phyloP scores from a whole-genome alignment of 768 basidiomycete species.

The Macrocybe gigantea region DNA sequence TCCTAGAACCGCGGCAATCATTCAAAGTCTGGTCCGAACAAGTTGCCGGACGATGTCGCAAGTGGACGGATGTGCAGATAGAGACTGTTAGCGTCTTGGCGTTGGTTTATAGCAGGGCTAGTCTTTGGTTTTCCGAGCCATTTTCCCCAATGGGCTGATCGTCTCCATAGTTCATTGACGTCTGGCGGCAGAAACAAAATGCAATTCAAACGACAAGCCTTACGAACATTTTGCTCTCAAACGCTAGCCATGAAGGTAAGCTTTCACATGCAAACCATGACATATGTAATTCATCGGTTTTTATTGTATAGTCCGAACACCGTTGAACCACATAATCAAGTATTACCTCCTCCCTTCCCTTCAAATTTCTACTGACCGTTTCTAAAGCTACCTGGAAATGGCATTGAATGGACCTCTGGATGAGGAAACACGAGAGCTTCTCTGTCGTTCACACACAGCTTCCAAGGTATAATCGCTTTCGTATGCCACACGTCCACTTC shows the following conservation, averaged over 20 bases:
- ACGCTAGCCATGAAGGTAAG: conserved; percentile 78
- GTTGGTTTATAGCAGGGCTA: conserved; percentile 70
- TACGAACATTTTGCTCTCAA: conserved; percentile 68
- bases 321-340: conserved; percentile 83
- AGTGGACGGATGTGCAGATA: conserved; percentile 79
- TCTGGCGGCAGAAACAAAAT: conserved; percentile 79
- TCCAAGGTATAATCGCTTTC: conserved; percentile 44
- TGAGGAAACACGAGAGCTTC: conserved; percentile 66
- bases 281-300: background rate
- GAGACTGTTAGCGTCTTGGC: conserved; percentile 79
- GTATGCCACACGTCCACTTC: background rate
- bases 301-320: conserved; percentile 53
- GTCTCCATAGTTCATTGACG: conserved; percentile 67
- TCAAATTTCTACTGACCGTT: background rate
- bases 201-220: conserved; percentile 67
- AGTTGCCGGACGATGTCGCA: conserved; percentile 58
- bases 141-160: background rate
- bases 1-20: conserved; percentile 69
- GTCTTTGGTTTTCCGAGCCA: background rate
- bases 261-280: background rate
- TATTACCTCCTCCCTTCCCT: conserved; percentile 12
- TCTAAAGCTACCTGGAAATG: conserved; percentile 64
- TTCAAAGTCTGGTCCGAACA: conserved; percentile 79
- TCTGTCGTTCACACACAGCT: conserved; percentile 66
- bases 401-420: conserved; percentile 74